Base-by-base conservation (phyloP, 2,329 filamentous ascomycete genomes). In the Myriangium duriaei region DNA sequence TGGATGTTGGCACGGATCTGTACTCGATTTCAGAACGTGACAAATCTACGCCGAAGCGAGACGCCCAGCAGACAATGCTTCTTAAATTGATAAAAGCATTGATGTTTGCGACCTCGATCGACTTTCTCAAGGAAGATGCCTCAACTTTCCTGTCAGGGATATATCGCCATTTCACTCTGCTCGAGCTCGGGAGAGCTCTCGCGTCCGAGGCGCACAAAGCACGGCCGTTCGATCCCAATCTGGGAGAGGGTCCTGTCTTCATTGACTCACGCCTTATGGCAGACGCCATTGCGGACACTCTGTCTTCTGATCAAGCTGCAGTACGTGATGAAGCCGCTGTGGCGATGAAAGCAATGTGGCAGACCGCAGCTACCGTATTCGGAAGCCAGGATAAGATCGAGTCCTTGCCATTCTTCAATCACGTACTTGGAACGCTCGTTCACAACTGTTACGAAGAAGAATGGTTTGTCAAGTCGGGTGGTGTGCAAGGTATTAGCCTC, bases 371-470 rank as follows among this genome's bases (percentile, higher is more conserved):
- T 14, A 77, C 75, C 5, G 84, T 98, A 21, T 85, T 96, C 47
- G 87, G 87, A 2, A 76, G 74, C 1, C 66, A 78, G 28, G 71
- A 70, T 14, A 72, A 81, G 37, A 77, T 87, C 19, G 75, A 82
- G 21, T 77, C 76, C 40, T 69, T 98, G 6, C 76, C 80, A 1
- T 84, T 98, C 59, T 98, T 98, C 61, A 72, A 71, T 42, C 79
- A 88, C 51, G 68, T 98, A 4, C 79, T 81, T 28, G 81, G 76
- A 43, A 79, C 78, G 1, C 94, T 96, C 56, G 91, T 84, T 49
- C 91, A 98, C 56, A 86, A 84, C 47, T 98, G 91, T 57, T 87
- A 95, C 51, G 86, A 91, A 51, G 88, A 98, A 56, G 91, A 98
- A 51, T 99, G 92, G 91, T 98, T 94, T 54, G 87, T 87, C 37